Conservation (phyloP, 2,329 filamentous ascomycete genomes). For the Domatiomyces globalis region DNA sequence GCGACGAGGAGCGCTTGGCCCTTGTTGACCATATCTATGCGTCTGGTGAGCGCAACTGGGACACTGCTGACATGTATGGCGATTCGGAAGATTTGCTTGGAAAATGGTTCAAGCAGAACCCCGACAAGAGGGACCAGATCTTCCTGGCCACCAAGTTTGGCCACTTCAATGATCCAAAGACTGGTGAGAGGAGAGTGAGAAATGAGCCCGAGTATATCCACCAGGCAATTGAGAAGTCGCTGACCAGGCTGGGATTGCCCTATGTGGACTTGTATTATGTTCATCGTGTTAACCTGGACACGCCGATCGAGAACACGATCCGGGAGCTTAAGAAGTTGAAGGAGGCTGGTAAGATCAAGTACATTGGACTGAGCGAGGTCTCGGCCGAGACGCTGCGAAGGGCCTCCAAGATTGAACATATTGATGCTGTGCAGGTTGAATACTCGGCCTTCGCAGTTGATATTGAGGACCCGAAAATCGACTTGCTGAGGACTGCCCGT, state of each 20-base stretch:
- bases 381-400: conserved; percentile 34
- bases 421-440: conserved; percentile 39
- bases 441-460: conserved; percentile 36
- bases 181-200: conserved; percentile 7
- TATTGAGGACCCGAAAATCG: conserved; percentile 28
- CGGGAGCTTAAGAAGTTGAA: conserved; percentile 30
- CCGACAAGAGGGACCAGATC: conserved; percentile 16
- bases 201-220: conserved; percentile 23
- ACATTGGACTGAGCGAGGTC: conserved; percentile 36
- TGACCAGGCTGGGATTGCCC: conserved; percentile 22
- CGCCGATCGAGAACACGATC: conserved; percentile 25
- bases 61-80: conserved; percentile 23
- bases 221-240: conserved; percentile 19
- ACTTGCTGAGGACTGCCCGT: conserved; percentile 32
- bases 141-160: conserved; percentile 19
- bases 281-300: conserved; percentile 28
- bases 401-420: conserved; percentile 33
- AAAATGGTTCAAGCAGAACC: conserved; percentile 18
- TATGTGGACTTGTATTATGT: conserved; percentile 34
- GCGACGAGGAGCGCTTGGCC: conserved; percentile 36
- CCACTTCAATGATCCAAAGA: conserved; percentile 15
- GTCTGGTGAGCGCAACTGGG: conserved; percentile 22
- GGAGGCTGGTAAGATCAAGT: conserved; percentile 36
- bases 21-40: conserved; percentile 26
- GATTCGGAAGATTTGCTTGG: conserved; percentile 23